Conservation (phyloP, 2,329 filamentous ascomycete species). For the Trichoderma sp. region DNA sequence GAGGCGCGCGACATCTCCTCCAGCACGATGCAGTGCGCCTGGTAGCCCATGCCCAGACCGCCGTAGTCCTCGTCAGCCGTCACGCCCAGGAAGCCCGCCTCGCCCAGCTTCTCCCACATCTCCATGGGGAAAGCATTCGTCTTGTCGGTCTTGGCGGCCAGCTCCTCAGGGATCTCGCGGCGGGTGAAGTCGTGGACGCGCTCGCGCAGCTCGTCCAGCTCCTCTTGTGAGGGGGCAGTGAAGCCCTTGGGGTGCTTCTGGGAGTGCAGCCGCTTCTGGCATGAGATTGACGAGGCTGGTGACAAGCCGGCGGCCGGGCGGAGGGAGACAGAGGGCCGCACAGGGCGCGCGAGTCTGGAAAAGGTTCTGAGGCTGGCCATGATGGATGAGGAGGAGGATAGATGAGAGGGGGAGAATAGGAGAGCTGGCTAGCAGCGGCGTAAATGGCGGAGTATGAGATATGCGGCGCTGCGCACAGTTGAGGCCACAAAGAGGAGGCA, state of each 20-base stretch:
- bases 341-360: conserved; percentile 43
- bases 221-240: conserved; percentile 67
- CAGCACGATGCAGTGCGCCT: conserved; percentile 93
- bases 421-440: conserved; percentile 13
- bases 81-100: conserved; percentile 87
- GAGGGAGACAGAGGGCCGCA: conserved; percentile 38
- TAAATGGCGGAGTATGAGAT: background rate
- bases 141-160: conserved; percentile 81
- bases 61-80: conserved; percentile 93
- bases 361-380: conserved; percentile 49
- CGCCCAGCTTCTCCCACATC: conserved; percentile 93
- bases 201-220: conserved; percentile 79
- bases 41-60: conserved; percentile 88
- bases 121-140: conserved; percentile 84
- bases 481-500: background rate
- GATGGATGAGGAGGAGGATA: background rate
- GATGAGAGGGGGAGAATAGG: too few relatives aligned
- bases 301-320: conserved; percentile 41
- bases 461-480: background rate
- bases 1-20: conserved; percentile 91
- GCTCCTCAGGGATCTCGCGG: conserved; percentile 80
- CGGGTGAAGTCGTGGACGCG: conserved; percentile 86
- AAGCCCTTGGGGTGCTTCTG: conserved; percentile 65
- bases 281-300: conserved; percentile 38
- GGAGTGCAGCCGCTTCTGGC: conserved; percentile 53